Evolutionary conservation across 768 basidiomycete genomes (phyloP), one percentile per base, ranked within the genome.

Genomic region (Gyrodon lividus): DNA sequence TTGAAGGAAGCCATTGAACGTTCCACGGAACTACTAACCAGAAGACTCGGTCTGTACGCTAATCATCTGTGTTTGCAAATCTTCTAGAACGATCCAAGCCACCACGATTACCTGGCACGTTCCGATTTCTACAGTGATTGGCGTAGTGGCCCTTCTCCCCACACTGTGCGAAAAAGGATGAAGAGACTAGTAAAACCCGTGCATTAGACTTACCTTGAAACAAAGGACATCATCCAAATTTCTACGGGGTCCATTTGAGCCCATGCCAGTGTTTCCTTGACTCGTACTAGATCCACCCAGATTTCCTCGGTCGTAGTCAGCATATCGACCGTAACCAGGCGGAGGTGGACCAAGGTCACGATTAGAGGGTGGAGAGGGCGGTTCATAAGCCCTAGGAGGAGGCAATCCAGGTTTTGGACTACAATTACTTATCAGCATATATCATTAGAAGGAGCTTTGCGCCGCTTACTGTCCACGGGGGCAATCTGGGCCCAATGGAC

Each of bases 71-170:
- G 23, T 57, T 68, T 28, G 56, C 65, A 51, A 48, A 71, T 50
- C 68, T 68, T 56, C 30, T 70, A 22, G 68, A 58, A 41, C 78
- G 77, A 58, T 90, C 89, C 42, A 84, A 71, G 7, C 93, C 93
- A 50, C 93, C 93, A 43, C 93, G 79, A 66, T 91, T 92, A 12
- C 93, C 93, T 23, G 93, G 93, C 20, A 92, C 87, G 66, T 93
- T 94, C 50, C 89, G 75, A 67, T 94, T 94, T 37, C 87, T 82
- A 70, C 95, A 97, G 60, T 90, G 85, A 66, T 97, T 96, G 17
- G 95, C 95, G 64, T 96, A 96, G 65, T 98, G 96, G 1, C 96
- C 96, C 59, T 88, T 87, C 68, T 92, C 86, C 33, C 91, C 91
- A 62, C 94, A 97, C 86, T 92, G 55, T 7, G 31, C 58, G 50